phyloP scores from a whole-genome alignment of 345 rosid genomes.

The Citropsis articulata region DNA sequence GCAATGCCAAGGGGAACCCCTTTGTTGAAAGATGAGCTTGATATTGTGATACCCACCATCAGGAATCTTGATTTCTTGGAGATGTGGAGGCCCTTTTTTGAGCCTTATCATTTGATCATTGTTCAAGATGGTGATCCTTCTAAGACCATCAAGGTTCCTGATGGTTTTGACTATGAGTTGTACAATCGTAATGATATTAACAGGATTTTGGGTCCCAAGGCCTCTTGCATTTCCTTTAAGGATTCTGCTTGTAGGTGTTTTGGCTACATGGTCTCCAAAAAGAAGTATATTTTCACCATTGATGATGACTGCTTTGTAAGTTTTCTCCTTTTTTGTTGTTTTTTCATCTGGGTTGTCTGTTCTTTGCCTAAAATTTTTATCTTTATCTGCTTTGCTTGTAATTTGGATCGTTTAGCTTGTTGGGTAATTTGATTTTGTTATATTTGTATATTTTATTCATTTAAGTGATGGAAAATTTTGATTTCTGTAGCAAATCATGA shows the following conservation, averaged over 20 bases:
- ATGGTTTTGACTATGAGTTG: slow-evolving; percentile 89
- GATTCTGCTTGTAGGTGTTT: slow-evolving; percentile 98
- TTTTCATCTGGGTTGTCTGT: slow-evolving; percentile 9
- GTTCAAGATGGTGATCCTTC: slow-evolving; percentile 97
- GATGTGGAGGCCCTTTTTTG: slow-evolving; percentile 97
- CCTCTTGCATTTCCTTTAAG: slow-evolving; percentile 92
- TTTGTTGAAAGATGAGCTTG: slow-evolving; percentile 76
- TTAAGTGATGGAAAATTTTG: neutral
- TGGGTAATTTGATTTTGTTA: neutral
- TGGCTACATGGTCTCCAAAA: slow-evolving; percentile 97
- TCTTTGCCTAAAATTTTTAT: slow-evolving; percentile 11
- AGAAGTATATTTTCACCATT: slow-evolving; percentile 94
- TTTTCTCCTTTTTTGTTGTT: neutral
- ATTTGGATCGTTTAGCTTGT: neutral
- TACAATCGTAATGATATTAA: slow-evolving; percentile 90
- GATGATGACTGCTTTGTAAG: slow-evolving; percentile 98
- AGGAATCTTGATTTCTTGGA: slow-evolving; percentile 91
- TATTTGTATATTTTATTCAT: neutral
- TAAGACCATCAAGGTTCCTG: slow-evolving; percentile 77
- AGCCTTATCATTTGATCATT: slow-evolving; percentile 93
- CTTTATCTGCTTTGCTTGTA: neutral
- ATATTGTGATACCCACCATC: slow-evolving; percentile 92
- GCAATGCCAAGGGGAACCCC: slow-evolving; percentile 32
- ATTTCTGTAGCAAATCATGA: neutral
- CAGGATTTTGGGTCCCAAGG: slow-evolving; percentile 84